Conservation (phyloP, 768 basidiomycete genomes). For the Phlebiopsis gigantea region DNA sequence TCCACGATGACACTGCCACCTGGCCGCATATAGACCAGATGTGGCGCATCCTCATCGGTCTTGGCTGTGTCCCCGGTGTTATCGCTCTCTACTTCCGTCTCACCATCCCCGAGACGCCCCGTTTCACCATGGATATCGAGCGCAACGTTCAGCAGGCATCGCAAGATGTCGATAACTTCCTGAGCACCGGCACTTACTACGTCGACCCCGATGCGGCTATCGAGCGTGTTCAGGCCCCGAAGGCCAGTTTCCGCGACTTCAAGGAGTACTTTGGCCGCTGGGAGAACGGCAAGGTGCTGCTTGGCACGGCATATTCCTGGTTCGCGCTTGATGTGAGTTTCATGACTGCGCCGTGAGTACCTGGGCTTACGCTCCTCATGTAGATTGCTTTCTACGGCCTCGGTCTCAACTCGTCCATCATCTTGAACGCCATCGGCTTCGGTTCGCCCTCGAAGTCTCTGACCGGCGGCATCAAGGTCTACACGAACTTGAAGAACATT, state of each 20-base stretch:
- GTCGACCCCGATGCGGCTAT: slow-evolving; percentile 52
- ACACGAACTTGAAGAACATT: slow-evolving; percentile 25
- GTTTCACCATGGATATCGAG: slow-evolving; percentile 47
- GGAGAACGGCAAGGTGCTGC: slow-evolving; percentile 74
- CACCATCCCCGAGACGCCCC: slow-evolving; percentile 44
- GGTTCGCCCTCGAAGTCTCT: slow-evolving; percentile 11
- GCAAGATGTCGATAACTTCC: slow-evolving; percentile 35
- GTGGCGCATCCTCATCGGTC: slow-evolving; percentile 43
- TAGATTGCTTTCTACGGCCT: slow-evolving; percentile 45
- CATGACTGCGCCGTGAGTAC: slow-evolving; percentile 14
- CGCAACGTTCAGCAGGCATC: slow-evolving; percentile 39
- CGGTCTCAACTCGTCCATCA: slow-evolving; percentile 40
- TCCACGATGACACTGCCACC: slow-evolving; percentile 37
- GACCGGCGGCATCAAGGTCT: slow-evolving; percentile 13
- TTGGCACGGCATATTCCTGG: slow-evolving; percentile 86
- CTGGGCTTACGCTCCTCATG: neutral
- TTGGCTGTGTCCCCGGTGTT: slow-evolving; percentile 40
- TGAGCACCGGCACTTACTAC: slow-evolving; percentile 37
- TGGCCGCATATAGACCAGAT: slow-evolving; percentile 52
- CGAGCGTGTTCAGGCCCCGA: slow-evolving; percentile 43
- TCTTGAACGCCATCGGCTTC: slow-evolving; percentile 32
- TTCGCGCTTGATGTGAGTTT: slow-evolving; percentile 75
- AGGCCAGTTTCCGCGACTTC: slow-evolving; percentile 51
- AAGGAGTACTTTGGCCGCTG: slow-evolving; percentile 58
- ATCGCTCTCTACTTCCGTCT: slow-evolving; percentile 43